Base-by-base conservation (phyloP, 371 early-diverging fungal species). In the Saksenaea oblongispora region DNA sequence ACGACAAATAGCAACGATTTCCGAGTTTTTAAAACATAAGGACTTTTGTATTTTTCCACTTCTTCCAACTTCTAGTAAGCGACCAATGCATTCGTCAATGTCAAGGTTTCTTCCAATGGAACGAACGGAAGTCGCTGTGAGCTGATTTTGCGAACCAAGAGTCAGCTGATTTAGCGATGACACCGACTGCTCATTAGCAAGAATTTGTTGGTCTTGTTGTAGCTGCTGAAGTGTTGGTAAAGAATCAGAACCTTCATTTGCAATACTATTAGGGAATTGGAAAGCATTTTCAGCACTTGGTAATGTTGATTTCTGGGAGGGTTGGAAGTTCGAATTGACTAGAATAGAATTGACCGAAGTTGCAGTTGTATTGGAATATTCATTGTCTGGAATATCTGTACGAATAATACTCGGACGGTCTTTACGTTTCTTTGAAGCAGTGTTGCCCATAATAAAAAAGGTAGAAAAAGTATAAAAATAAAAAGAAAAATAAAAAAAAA, bases 1-100 rank as follows among this genome's bases (percentile, higher is more conserved):
- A 31, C 83, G 88, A 74, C 96, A 96, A 60, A 98, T 87, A 17
- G 82, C 87, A n/a, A 82, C 73, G 59, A 99, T 93, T 73, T 97
- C 97, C 18, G 85, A 80, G 70, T 88, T 91, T 66, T 87, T 88
- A 18, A 91, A 72, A 59, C 87, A 87, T 24, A 90, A 78, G 3
- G 79, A 61, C 72, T 90, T 93, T 39, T 82, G 80, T 18, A 89
- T 76, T 58, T 89, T 91, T 34, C 84, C 85, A 61, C 83, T 80
- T 66, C 84, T 82, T 18, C 93, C 91, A 7, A 86, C 88, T 37
- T 87, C 87, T 18, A 93, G 68, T 14, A 96, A 75, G 61, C 92
- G 82, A 55, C 83, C 73, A 55, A 95, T 94, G 70, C 92, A 89
- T 63, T 93, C 93, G 77, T 96, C 95, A 22, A 96, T 77, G 64